These are phyloP conservation scores for Dactylellina drechsleri DNA, from an alignment of 2,329 filamentous ascomycete genomes.

Conservation along the genomic window DNA sequence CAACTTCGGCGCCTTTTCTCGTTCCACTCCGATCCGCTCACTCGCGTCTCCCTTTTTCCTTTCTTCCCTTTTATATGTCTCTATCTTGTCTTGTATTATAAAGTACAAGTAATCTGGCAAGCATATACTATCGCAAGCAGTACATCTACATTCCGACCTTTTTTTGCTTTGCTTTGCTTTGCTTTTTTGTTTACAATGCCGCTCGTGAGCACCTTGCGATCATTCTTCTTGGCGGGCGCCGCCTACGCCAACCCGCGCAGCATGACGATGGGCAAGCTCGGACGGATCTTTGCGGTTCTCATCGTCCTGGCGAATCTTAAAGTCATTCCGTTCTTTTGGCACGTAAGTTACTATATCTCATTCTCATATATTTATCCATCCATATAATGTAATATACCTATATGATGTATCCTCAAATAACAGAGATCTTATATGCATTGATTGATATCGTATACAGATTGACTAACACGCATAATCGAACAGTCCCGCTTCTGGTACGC, in stretches of 20 bases:
- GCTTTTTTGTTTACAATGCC: constrained; percentile 18
- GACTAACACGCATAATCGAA: constrained; percentile 53
- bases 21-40: constrained; percentile 23
- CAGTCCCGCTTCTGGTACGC: constrained; percentile 71
- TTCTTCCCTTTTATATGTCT: constrained; percentile 2
- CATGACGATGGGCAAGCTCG: constrained; percentile 42
- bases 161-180: no score
- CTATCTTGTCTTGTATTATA: no score
- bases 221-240: constrained; percentile 30
- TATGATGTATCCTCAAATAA: no score
- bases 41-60: background rate
- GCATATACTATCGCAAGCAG: no score
- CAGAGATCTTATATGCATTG: background rate
- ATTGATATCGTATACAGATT: background rate
- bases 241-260: constrained; percentile 41
- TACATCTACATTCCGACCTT: no score
- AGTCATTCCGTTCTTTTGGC: constrained; percentile 79
- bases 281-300: constrained; percentile 61
- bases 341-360: constrained; percentile 66
- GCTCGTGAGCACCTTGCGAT: constrained; percentile 28
- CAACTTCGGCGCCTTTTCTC: background rate
- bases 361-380: background rate
- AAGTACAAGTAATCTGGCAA: no score
- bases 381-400: no score
- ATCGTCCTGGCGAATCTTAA: constrained; percentile 76